Conservation (phyloP, 805 yeast species). For the Schwanniomyces yamadae region DNA sequence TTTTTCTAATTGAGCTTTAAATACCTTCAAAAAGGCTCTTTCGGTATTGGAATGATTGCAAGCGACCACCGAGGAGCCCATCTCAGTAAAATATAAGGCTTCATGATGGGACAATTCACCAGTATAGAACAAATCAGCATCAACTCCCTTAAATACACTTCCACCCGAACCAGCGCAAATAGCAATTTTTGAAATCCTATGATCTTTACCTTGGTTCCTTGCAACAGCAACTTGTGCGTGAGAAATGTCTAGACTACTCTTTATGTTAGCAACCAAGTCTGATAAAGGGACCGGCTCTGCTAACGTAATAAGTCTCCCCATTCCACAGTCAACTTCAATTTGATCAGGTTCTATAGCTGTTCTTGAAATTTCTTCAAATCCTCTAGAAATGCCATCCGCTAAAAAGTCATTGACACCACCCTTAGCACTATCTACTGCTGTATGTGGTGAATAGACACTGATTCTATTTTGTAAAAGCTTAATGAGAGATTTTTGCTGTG, state of each 20-base stretch:
- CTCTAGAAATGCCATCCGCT: conserved; percentile 51
- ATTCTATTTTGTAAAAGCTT: conserved; percentile 73
- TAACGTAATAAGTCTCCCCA: conserved; percentile 71
- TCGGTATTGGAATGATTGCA: conserved; percentile 94
- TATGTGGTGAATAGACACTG: conserved; percentile 92
- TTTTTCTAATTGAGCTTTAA: conserved; percentile 48
- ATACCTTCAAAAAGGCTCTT: conserved; percentile 67
- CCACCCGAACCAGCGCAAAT: conserved; percentile 97
- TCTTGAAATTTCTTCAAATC: conserved; percentile 23
- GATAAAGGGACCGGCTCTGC: conserved; percentile 40
- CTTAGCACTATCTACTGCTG: conserved; percentile 88
- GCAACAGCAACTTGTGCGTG: conserved; percentile 62
- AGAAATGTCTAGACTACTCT: conserved; percentile 49
- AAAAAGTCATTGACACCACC: conserved; percentile 97
- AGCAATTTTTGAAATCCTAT: conserved; percentile 58
- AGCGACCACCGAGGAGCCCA: conserved; percentile 67
- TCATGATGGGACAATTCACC: conserved; percentile 97
- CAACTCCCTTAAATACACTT: conserved; percentile 60
- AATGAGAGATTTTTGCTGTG: conserved; percentile 80
- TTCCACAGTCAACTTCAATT: conserved; percentile 60
- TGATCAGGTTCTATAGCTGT: conserved; percentile 46
- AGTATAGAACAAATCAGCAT: conserved; percentile 74
- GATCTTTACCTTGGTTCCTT: conserved; percentile 21
- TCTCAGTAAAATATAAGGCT: conserved; percentile 66
- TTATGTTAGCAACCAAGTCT: conserved; percentile 51